These are phyloP conservation scores for Starmera dryadoides DNA, from an alignment of 805 yeast species.

Conservation along the genomic window DNA sequence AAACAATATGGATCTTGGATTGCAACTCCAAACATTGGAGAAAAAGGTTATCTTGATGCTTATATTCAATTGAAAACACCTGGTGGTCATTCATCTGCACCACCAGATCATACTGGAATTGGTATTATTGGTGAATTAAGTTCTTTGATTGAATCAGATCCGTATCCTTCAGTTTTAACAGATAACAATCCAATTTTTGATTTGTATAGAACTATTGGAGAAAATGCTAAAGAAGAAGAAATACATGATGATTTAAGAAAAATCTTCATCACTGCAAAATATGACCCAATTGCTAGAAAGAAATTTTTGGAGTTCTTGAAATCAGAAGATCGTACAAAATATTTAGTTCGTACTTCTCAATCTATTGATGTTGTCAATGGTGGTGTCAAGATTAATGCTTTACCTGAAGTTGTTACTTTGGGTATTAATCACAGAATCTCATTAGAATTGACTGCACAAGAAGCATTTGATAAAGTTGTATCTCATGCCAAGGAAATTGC, in stretches of 20 bases:
- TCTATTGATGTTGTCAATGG: conserved; percentile 61
- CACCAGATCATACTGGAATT: conserved; percentile 75
- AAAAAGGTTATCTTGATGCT: conserved; percentile 52
- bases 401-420: conserved; percentile 54
- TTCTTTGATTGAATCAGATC: conserved; percentile 46
- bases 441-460: conserved; percentile 38
- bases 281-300: conserved; percentile 27
- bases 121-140: conserved; percentile 63
- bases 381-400: conserved; percentile 66
- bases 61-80: conserved; percentile 42
- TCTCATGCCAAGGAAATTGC: conserved; percentile 36
- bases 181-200: conserved; percentile 51
- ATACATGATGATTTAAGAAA: conserved; percentile 9
- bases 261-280: conserved; percentile 24
- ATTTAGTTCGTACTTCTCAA: conserved; percentile 53
- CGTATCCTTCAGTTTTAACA: conserved; percentile 35
- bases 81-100: conserved; percentile 75
- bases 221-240: conserved; percentile 6
- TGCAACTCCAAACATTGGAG: conserved; percentile 50
- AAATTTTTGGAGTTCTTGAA: conserved; percentile 21
- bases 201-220: conserved; percentile 26
- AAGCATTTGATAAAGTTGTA: conserved; percentile 30
- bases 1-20: conserved; percentile 30
- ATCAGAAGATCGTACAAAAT: conserved; percentile 18
- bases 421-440: conserved; percentile 57